These are phyloP conservation scores for Leucosporidium yakuticum DNA, from an alignment of 768 basidiomycete genomes.

Conservation along the genomic window DNA sequence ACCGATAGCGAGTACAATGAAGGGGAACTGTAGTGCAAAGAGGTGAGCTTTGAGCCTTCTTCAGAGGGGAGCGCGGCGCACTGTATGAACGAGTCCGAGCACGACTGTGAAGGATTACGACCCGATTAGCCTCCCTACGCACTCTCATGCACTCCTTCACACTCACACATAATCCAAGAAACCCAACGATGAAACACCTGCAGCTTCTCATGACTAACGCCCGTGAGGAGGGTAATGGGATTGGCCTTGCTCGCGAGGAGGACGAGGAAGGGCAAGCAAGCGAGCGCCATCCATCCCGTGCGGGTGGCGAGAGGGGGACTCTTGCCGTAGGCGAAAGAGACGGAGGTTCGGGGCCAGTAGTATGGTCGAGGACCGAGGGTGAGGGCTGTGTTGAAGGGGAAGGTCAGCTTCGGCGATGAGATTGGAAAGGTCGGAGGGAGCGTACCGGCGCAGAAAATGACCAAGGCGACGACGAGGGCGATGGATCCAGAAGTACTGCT, in stretches of 20 bases:
- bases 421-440: not conserved
- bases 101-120: constrained; percentile 1
- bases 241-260: constrained; percentile 31
- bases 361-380: not conserved
- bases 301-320: not conserved
- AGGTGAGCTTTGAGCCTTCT: too few species aligned
- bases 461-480: not conserved
- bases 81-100: not conserved
- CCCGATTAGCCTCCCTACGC: not conserved
- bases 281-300: not conserved
- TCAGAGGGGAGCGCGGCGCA: not conserved
- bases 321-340: not conserved
- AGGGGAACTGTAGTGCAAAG: constrained; percentile 6
- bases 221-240: constrained; percentile 33
- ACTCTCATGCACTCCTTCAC: not conserved
- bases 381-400: not conserved
- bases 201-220: constrained; percentile 38
- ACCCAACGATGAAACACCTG: constrained; percentile 29
- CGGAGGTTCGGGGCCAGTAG: not conserved
- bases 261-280: constrained; percentile 1
- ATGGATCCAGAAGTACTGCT: not conserved
- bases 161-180: constrained; percentile 7
- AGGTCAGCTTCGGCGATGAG: not conserved
- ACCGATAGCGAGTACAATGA: not conserved
- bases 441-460: not conserved